Evolutionary conservation across 2,329 filamentous ascomycete genomes (phyloP).

Genomic region (Trichoderma sp.): DNA sequence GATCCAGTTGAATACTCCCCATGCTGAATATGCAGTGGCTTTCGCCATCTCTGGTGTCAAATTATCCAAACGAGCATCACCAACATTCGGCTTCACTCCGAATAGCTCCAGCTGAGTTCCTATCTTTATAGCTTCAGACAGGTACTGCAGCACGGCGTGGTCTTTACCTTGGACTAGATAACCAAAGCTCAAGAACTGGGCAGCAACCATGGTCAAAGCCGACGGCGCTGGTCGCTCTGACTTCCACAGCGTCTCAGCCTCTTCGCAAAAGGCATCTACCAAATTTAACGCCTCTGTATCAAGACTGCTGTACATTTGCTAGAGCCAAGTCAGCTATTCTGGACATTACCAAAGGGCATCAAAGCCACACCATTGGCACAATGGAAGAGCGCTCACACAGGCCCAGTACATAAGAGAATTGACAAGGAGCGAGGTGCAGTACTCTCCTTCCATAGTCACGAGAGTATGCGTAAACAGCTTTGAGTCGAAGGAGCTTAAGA

Average conservation of each 20-base stretch:
- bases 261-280: not conserved
- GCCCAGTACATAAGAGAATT: not conserved
- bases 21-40: not conserved
- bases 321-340: too few relatives aligned
- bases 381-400: not conserved
- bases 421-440: not conserved
- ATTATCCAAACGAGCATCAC: too few relatives aligned
- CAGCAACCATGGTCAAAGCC: slow-evolving; percentile 30
- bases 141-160: slow-evolving; percentile 32
- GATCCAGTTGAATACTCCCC: not conserved
- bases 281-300: too few relatives aligned
- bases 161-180: slow-evolving; percentile 35
- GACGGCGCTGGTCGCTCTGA: not conserved
- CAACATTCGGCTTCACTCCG: not conserved
- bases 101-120: not conserved
- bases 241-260: not conserved
- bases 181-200: slow-evolving; percentile 34
- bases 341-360: not conserved
- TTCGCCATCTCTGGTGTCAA: not conserved
- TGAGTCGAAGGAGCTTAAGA: not conserved
- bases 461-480: not conserved
- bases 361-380: not conserved
- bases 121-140: slow-evolving; percentile 15
- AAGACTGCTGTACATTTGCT: too few relatives aligned
- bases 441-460: not conserved